Base-by-base conservation (phyloP, 176 grass and related monocot species). In the Oryza rufipogon region DNA sequence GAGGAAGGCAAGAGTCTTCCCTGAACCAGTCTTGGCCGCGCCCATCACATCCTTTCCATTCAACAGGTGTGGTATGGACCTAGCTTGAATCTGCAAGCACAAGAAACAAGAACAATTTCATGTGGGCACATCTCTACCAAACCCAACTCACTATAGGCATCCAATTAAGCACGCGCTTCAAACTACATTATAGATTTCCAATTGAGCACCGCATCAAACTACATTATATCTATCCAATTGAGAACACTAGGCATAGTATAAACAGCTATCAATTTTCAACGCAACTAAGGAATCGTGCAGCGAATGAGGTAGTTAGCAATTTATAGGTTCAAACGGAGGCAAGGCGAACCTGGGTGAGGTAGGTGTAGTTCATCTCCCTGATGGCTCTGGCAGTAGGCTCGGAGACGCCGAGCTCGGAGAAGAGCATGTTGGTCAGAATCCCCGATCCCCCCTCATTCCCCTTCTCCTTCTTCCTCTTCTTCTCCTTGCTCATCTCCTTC, bases 1-100 rank as follows among this genome's bases (percentile, higher is more conserved):
- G 48, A 93, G 86, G 75, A 96, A 96, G 1, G 91, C 94, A 68
- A 96, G 94, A 61, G 94, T 96, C 84, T 93, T 91, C 34, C 94
- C 94, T 4, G 88, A 92, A 56, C 94, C 91, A 67, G 86, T 93
- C 74, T 87, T 91, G 39, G 91, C 94, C 20, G 89, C 94, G 5
- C 91, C 94, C 94, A 93, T 93, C 19, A 93, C 91, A 77, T 96
- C 94, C 76, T 86, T 89, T 54, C 94, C 86, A 25, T 81, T 86
- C 78, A 96, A 39, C 46, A 93, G 82, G 44, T 88, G 91, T 30
- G 94, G 88, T 69, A 96, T 96, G 2, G 94, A 86, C 78, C 94
- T 84, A 64, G 91, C 86, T 91, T 96, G 94, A 87, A 96, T 96
- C 94, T 96, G 79, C 63, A 64, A 82, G 41, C 23, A 76, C 42